phyloP scores from a whole-genome alignment of 2,329 filamentous ascomycete genomes.

The Aquanectria penicillioides region DNA sequence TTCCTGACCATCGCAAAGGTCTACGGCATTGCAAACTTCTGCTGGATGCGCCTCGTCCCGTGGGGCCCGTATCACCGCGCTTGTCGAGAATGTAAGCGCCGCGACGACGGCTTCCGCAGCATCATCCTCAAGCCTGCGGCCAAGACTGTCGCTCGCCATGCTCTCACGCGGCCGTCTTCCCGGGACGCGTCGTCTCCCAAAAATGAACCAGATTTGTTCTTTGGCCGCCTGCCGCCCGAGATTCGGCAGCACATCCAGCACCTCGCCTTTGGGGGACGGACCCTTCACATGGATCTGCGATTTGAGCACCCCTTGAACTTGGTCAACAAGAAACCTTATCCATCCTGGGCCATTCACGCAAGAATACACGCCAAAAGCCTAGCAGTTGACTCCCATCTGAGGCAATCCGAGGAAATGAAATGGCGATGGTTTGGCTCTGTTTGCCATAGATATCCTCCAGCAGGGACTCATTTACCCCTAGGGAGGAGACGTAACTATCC shows the following conservation, averaged over 20 bases:
- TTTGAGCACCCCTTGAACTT: slow-evolving; percentile 30
- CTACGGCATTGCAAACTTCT: slow-evolving; percentile 13
- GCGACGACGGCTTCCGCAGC: slow-evolving; percentile 12
- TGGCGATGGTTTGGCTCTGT: slow-evolving; percentile 43
- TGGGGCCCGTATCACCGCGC: slow-evolving; percentile 19
- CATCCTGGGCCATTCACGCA: slow-evolving; percentile 13
- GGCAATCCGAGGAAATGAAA: slow-evolving; percentile 9
- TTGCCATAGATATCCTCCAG: slow-evolving; percentile 34
- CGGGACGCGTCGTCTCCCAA: background rate
- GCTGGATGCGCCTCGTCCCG: slow-evolving; percentile 15
- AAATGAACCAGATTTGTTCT: slow-evolving; percentile 11
- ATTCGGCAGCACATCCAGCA: slow-evolving; percentile 15
- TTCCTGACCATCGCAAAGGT: slow-evolving; percentile 12
- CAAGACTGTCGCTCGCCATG: background rate
- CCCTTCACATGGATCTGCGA: slow-evolving; percentile 35
- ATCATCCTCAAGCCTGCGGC: slow-evolving; percentile 5
- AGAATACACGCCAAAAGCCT: slow-evolving; percentile 17
- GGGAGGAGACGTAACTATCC: slow-evolving; percentile 26
- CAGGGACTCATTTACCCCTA: slow-evolving; percentile 14
- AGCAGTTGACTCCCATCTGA: slow-evolving; percentile 9
- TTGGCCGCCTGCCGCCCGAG: slow-evolving; percentile 18
- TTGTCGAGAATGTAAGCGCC: slow-evolving; percentile 11
- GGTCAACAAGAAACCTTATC: slow-evolving; percentile 7
- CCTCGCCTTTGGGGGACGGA: slow-evolving; percentile 19
- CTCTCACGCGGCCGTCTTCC: slow-evolving; percentile 12